Base-by-base conservation (phyloP, 495 filamentous ascomycete genomes). In the Penicillium argentinense region DNA sequence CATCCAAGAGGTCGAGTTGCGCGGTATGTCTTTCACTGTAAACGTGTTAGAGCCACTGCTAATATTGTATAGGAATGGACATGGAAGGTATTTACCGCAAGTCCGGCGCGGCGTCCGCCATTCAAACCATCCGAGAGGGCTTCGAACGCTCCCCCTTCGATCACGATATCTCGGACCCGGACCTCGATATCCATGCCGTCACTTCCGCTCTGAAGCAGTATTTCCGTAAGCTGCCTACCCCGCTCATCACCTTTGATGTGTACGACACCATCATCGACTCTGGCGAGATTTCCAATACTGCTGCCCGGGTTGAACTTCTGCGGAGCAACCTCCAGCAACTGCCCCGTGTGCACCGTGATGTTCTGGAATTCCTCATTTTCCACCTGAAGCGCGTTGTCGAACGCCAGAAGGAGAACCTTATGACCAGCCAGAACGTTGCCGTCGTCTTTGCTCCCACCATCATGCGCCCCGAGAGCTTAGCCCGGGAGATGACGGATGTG, bases 371-470 rank as follows among this genome's bases (percentile, higher is more conserved):
- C 60, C 75, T 99, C 27, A 80, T 97, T 54, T 95, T 96, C 76
- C 95, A 99, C 68, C 77, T 99, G 54, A 87, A 82, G 42, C 84
- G 92, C 25, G 95, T 99, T 17, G 88, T 95, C 23, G 77, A 81
- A 37, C 81, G 87, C 47, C 85, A 92, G 59, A 73, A 77, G 12
- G 86, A 93, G 58, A 99, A 99, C 60, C 66, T 81, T 66, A 99
- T 99, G 95, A 93, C 88, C 14, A 87, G 92, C 26, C 84, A 88
- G 62, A 99, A 99, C 56, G 73, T 97, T 27, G 89, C 95, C 4
- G 95, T 99, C 45, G 95, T 99, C 21, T 99, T 99, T 57, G 95
- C 95, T 19, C 95, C 95, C 18, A 99, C 95, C 6, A 90, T 99
- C 49, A 93, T 99, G 86, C 78, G 93, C 40, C 89, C 95, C 18